A percentile compares a stretch with the other conserved stretches of the same genome.
Conservation (phyloP, 1,139 yeast species). For the Hanseniaspora sp. region DNA sequence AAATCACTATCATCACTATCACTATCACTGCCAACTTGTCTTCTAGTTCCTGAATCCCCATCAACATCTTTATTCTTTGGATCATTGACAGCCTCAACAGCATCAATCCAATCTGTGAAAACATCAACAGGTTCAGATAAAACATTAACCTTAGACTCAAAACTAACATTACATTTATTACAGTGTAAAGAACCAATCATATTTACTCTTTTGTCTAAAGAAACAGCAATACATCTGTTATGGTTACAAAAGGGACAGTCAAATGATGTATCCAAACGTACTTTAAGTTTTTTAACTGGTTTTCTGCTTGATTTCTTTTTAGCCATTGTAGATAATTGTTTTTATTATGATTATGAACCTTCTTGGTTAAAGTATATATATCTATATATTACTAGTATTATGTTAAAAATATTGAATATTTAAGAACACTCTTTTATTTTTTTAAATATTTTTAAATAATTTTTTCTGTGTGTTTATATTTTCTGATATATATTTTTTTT, state of each 20-base stretch:
- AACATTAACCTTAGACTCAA: constrained; percentile 76
- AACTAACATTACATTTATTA: constrained; percentile 88
- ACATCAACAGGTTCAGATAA: constrained; percentile 68
- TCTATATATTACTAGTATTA: not conserved
- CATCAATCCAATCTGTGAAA: constrained; percentile 97
- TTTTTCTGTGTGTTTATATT: no score
- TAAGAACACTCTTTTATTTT: no score
- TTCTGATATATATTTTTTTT: no score
- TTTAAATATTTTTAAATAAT: no score
- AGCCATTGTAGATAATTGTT: constrained; percentile 40
- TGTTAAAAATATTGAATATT: not conserved
- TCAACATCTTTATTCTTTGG: constrained; percentile 32
- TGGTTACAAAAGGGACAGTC: constrained; percentile 93
- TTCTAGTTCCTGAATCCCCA: constrained; percentile 22
- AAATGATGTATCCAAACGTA: constrained; percentile 72
- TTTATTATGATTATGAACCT: not conserved
- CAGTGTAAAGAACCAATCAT: constrained; percentile 79
- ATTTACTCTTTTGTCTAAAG: constrained; percentile 66
- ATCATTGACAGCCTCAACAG: constrained; percentile 90
- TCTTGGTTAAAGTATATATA: no score
- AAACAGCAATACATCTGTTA: constrained; percentile 81
- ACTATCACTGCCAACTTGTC: constrained; percentile 1
- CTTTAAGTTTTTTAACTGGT: constrained; percentile 70
- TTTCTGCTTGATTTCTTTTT: constrained; percentile 82
- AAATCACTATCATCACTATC: constrained; percentile 24